Conservation (phyloP, 169 alveolate species). For the Plasmodium inui region DNA sequence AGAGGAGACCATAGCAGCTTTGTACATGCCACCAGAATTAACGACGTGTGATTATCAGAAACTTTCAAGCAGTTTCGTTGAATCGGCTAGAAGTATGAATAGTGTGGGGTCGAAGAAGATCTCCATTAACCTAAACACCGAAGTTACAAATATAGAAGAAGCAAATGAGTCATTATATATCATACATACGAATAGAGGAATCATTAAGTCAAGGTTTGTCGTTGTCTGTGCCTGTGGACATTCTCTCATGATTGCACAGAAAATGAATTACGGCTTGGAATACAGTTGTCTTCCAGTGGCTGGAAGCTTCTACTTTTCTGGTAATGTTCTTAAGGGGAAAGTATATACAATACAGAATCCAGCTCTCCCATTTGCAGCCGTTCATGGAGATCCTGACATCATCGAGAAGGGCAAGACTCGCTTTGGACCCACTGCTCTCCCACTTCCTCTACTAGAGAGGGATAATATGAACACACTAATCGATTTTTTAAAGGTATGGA, state of each 20-base stretch:
- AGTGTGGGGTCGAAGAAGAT: conserved; percentile 65
- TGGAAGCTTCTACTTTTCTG: conserved; percentile 89
- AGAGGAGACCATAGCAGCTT: conserved; percentile 79
- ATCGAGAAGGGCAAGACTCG: conserved; percentile 83
- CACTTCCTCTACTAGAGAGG: conserved; percentile 89
- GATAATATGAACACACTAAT: conserved; percentile 82
- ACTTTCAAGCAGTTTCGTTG: conserved; percentile 83
- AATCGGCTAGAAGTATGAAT: conserved; percentile 70
- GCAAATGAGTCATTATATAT: conserved; percentile 62
- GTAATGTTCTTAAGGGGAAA: conserved; percentile 85
- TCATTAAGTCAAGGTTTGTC: conserved; percentile 82
- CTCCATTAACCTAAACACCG: conserved; percentile 78
- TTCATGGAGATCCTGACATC: conserved; percentile 92
- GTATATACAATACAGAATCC: conserved; percentile 91
- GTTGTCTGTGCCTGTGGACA: conserved; percentile 91
- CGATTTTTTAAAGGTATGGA: conserved; percentile 85
- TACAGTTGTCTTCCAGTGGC: conserved; percentile 90
- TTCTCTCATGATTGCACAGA: conserved; percentile 88
- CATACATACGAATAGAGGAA: conserved; percentile 81
- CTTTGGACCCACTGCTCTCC: conserved; percentile 91
- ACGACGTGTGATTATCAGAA: conserved; percentile 86
- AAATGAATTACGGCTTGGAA: conserved; percentile 87
- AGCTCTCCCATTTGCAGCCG: conserved; percentile 89
- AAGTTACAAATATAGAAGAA: conserved; percentile 79
- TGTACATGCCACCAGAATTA: conserved; percentile 83